Base-by-base conservation (phyloP, 345 rosid genomes). In the Arabidopsis arenosa region DNA sequence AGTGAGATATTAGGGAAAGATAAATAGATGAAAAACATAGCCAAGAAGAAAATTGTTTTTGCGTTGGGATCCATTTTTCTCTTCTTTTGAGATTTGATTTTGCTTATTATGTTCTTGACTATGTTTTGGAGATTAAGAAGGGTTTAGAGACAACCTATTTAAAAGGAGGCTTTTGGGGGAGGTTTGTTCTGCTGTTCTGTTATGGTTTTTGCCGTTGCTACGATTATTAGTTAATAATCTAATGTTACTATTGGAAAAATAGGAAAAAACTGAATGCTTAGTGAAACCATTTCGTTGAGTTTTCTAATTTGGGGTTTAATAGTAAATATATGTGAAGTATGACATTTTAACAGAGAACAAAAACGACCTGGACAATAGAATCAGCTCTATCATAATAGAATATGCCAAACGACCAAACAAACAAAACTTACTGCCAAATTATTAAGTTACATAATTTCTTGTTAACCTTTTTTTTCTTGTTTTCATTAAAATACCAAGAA, bases 181-280 rank as follows among this genome's bases (percentile, higher is more conserved):
- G 39, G 64, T 48, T 75, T 30, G 37, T 75, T 75, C 8, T 10
- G 21, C 43, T 39, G 7, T 57, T 49, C 21, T 9, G 26, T 35
- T 18, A 60, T n/a, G 41, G 70, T 52, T 61, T 76, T 33, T 60
- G 2, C 62, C 35, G 37, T 68, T 76, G 28, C 7, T 53, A 9
- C 13, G 26, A 21, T 18, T 68, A 32, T 68, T 68, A 75, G 74
- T 76, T 60, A 75, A 51, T 53, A 70, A 12, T 44, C 69, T 43
- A 63, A 49, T 61, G 80, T 32, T 23, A 17, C 4, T 40, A 5
- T 9, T 54, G 17, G 9, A 9, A 37, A 35, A 14, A 2, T 7
- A n/a, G 5, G 6, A 35, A 35, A 65, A 57, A 28, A 66, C 18
- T 7, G 52, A 45, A 23, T 40, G 54, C 15, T 73, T n/a, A 21